Conservation (phyloP, 495 filamentous ascomycete species). For the Aspergillus saccharolyticus region DNA sequence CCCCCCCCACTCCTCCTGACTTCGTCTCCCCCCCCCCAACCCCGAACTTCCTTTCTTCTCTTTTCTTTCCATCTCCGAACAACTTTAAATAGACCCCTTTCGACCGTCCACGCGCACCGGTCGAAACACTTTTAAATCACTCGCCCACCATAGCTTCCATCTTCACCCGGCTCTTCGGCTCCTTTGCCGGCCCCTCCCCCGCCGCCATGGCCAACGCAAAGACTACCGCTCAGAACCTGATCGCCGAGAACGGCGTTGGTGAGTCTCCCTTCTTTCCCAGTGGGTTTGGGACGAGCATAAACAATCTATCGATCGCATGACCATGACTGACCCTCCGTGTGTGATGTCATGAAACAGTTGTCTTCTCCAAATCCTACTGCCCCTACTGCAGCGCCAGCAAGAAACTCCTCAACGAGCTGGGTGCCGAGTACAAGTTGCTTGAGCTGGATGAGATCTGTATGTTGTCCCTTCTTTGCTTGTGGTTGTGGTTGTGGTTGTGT, state of each 20-base stretch:
- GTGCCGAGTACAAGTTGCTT: conserved; percentile 67
- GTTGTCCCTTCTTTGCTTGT: conserved; percentile 24
- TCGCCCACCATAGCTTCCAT: conserved; percentile 67
- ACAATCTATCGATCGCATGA: too few species aligned
- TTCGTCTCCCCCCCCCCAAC: too few species aligned
- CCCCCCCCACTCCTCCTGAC: not conserved
- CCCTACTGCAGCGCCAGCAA: conserved; percentile 89
- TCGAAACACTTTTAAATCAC: conserved; percentile 5
- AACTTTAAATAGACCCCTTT: not conserved
- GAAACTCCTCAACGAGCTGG: conserved; percentile 57
- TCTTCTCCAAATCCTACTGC: conserved; percentile 96
- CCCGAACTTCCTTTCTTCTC: too few species aligned
- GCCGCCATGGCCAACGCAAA: conserved; percentile 78
- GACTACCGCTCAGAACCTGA: conserved; percentile 77
- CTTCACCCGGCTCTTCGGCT: conserved; percentile 71
- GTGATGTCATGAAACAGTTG: conserved; percentile 45
- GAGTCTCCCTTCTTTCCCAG: conserved; percentile 33
- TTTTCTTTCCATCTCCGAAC: not conserved
- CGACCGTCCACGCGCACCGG: not conserved
- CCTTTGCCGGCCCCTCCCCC: conserved; percentile 49
- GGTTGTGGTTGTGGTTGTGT: too few species aligned
- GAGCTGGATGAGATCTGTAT: conserved; percentile 82
- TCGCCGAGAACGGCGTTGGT: conserved; percentile 90
- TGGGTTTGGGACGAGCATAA: too few species aligned
- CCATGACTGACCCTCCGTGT: too few species aligned